Conservation (phyloP, 106 monocot species). For the Acanthochlamys bracteata region DNA sequence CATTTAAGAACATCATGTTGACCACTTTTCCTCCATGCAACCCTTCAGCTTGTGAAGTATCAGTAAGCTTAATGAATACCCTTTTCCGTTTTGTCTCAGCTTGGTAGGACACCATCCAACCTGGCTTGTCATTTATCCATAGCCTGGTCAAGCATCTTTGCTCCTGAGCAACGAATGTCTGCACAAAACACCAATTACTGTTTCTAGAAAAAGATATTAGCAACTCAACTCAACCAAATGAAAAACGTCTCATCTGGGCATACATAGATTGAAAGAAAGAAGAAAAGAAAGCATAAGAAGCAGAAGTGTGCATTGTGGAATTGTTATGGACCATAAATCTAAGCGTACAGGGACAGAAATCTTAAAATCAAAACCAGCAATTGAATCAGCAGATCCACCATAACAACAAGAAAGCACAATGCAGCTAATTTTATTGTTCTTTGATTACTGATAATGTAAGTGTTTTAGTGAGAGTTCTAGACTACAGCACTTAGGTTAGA, state of each 20-base stretch:
- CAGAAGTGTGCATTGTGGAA: no score
- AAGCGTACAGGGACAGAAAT: no score
- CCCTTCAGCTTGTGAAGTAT: conserved; percentile 34
- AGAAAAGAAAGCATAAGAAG: no score
- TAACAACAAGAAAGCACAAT: no score
- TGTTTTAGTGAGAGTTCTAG: no score
- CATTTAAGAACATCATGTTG: conserved; percentile 56
- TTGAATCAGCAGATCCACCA: no score
- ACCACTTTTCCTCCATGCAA: conserved; percentile 38
- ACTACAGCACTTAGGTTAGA: no score
- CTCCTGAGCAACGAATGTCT: conserved; percentile 91
- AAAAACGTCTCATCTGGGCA: not conserved
- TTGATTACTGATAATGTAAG: no score
- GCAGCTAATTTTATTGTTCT: no score
- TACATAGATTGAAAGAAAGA: no score
- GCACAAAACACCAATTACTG: not conserved
- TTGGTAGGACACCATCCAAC: conserved; percentile 47
- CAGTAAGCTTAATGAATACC: conserved; percentile 55
- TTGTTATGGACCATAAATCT: no score
- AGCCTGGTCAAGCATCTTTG: conserved; percentile 60
- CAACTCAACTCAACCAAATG: not conserved
- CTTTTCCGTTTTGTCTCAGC: conserved; percentile 47
- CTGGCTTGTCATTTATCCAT: conserved; percentile 65
- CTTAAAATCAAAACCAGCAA: no score
- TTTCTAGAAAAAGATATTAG: not conserved